These are phyloP conservation scores for Fraxinus quadrangulata DNA, from an alignment of 257 asterid species.

Conservation along the genomic window DNA sequence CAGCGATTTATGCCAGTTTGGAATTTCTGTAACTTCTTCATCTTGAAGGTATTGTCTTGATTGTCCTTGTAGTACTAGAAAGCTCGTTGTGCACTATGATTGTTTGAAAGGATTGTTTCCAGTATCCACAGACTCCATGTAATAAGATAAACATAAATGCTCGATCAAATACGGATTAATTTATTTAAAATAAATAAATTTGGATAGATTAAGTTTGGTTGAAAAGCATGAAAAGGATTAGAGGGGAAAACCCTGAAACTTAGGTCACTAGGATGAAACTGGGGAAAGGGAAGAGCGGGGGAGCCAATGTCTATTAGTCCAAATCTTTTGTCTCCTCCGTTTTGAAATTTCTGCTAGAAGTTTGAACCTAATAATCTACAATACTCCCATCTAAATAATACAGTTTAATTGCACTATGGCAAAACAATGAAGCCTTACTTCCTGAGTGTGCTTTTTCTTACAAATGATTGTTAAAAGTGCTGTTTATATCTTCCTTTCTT, in stretches of 20 bases:
- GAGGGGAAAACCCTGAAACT: conserved; percentile 13
- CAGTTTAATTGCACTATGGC: not conserved
- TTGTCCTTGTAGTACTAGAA: conserved; percentile 8
- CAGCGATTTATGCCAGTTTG: conserved; percentile 94
- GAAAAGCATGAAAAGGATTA: conserved; percentile 20
- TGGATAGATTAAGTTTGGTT: conserved; percentile 2
- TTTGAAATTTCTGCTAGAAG: conserved; percentile 15
- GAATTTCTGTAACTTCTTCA: conserved; percentile 96
- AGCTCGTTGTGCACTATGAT: conserved; percentile 10
- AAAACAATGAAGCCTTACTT: not conserved
- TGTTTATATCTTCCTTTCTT: conserved; percentile 20
- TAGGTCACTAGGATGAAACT: not conserved
- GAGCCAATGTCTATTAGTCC: conserved; percentile 11
- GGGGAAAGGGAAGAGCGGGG: not conserved
- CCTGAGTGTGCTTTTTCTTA: not conserved
- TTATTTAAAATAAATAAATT: not conserved
- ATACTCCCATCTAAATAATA: not conserved
- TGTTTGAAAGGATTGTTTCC: not conserved
- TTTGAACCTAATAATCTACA: conserved; percentile 10
- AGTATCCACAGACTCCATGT: not conserved
- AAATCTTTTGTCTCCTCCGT: conserved; percentile 4
- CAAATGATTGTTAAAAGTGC: not conserved
- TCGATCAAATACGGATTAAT: not conserved
- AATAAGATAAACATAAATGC: conserved; percentile 6
- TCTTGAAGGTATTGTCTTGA: conserved; percentile 62